A percentile compares a stretch with the other conserved stretches of the same genome.
Conservation (phyloP, 495 filamentous ascomycete genomes). For the Xylaria cubensis region DNA sequence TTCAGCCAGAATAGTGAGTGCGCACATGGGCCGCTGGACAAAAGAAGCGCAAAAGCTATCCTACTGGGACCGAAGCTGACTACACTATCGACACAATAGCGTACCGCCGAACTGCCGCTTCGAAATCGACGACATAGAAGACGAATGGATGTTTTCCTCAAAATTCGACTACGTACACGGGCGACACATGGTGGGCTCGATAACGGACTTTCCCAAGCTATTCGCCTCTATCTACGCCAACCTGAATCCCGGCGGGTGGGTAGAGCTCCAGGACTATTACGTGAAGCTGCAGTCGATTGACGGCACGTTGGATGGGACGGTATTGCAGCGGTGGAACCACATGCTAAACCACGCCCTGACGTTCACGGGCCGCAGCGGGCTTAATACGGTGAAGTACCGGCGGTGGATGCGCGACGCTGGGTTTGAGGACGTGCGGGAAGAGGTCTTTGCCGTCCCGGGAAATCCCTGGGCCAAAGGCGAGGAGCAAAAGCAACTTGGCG, state of each 20-base stretch:
- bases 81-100: not conserved
- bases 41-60: not conserved
- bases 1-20: slow-evolving; percentile 51
- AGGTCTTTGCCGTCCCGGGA: slow-evolving; percentile 54
- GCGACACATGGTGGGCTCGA: slow-evolving; percentile 51
- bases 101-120: slow-evolving; percentile 57
- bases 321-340: slow-evolving; percentile 41
- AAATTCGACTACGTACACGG: slow-evolving; percentile 60
- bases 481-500: slow-evolving; percentile 55
- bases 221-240: slow-evolving; percentile 51
- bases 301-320: slow-evolving; percentile 35
- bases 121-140: slow-evolving; percentile 59
- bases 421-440: slow-evolving; percentile 53
- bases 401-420: slow-evolving; percentile 46
- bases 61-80: not conserved
- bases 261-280: slow-evolving; percentile 57
- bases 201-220: slow-evolving; percentile 50
- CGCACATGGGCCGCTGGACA: not conserved
- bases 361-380: slow-evolving; percentile 36
- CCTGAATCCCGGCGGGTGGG: slow-evolving; percentile 57
- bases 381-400: slow-evolving; percentile 35
- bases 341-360: slow-evolving; percentile 38
- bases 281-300: slow-evolving; percentile 42
- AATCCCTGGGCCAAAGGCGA: slow-evolving; percentile 60
- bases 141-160: slow-evolving; percentile 53